Evolutionary conservation across 2,329 filamentous ascomycete species (phyloP).

Genomic region (Peltaster fructicola): DNA sequence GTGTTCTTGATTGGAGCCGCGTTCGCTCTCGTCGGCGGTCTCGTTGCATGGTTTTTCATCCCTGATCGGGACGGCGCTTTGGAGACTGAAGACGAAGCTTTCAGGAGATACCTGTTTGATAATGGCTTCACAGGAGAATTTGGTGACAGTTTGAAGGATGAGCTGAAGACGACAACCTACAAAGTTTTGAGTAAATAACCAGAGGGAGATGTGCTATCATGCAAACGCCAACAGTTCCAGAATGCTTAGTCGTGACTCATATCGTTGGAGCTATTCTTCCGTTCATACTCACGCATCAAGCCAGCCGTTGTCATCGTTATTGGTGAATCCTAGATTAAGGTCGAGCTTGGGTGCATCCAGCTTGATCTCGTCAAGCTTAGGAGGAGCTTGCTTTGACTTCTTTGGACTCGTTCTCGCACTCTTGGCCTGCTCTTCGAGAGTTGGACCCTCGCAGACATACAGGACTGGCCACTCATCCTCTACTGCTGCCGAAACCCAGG

Average conservation of each 20-base stretch:
- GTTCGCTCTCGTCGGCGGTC: slow-evolving; percentile 30
- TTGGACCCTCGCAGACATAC: slow-evolving; percentile 59
- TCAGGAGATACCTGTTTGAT: slow-evolving; percentile 27
- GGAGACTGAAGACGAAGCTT: slow-evolving; percentile 28
- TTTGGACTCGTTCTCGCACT: slow-evolving; percentile 21
- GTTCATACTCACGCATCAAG: too few species aligned
- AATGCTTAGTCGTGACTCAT: too few species aligned
- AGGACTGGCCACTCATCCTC: slow-evolving; percentile 79
- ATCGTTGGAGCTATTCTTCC: too few species aligned
- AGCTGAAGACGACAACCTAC: too few species aligned
- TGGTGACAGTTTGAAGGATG: too few species aligned
- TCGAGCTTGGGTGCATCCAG: too few species aligned
- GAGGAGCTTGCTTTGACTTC: slow-evolving; percentile 15
- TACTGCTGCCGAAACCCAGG: slow-evolving; percentile 73
- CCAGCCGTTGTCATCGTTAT: too few species aligned
- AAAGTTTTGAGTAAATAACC: too few species aligned
- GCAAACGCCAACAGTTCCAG: too few species aligned
- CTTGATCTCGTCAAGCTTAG: slow-evolving; percentile 9
- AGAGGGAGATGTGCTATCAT: too few species aligned
- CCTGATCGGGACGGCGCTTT: slow-evolving; percentile 26
- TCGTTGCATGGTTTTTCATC: slow-evolving; percentile 29
- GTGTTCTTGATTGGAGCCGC: slow-evolving; percentile 34
- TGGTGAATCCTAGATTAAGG: too few species aligned
- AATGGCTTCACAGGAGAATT: slow-evolving; percentile 18
- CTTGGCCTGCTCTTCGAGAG: slow-evolving; percentile 23